Base-by-base conservation (phyloP, 345 rosid species). In the Kernera saxatilis region DNA sequence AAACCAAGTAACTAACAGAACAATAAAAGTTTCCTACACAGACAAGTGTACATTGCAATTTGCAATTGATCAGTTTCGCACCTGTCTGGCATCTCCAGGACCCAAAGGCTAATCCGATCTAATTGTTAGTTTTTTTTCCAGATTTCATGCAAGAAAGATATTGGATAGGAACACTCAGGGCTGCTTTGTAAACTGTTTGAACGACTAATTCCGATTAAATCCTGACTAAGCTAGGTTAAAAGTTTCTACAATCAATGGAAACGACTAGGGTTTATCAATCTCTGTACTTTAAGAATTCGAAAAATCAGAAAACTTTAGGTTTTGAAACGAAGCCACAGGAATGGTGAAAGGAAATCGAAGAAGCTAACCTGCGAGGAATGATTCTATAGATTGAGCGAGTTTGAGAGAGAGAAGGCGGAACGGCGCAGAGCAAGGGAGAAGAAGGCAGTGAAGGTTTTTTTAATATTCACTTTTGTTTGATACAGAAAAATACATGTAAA, bases 391-490 rank as follows among this genome's bases (percentile, higher is more conserved):
- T 50, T 26, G 30, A 70, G 41, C 39, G 44, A 54, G 15, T 8
- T 33, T 33, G 32, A 23, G 49, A 44, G 41, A 64, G 58, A 26
- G 12, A 54, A 25, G 39, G 5, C 10, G 70, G 64, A 0, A 25
- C 71, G 71, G 77, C 77, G 65, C 50, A 9, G 58, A 45, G 70
- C 39, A 53, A 63, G 8, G 57, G 41, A 46, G 43, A 8, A 43
- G 46, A 43, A 52, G 37, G 29, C 49, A 72, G 18, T 13, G 64
- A 11, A 55, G 50, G 50, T 54, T 44, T 64, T 14, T 52, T 52
- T 32, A 43, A 3, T 62, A n/a, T 71, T 62, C 76, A n/a, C n/a
- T n/a, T n/a, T n/a, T n/a, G n/a, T n/a, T n/a, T n/a, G n/a, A n/a
- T n/a, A n/a, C n/a, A n/a, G n/a, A n/a, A n/a, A n/a, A n/a, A n/a